Conservation (phyloP, 495 filamentous ascomycete species). For the Penicillium salamii region DNA sequence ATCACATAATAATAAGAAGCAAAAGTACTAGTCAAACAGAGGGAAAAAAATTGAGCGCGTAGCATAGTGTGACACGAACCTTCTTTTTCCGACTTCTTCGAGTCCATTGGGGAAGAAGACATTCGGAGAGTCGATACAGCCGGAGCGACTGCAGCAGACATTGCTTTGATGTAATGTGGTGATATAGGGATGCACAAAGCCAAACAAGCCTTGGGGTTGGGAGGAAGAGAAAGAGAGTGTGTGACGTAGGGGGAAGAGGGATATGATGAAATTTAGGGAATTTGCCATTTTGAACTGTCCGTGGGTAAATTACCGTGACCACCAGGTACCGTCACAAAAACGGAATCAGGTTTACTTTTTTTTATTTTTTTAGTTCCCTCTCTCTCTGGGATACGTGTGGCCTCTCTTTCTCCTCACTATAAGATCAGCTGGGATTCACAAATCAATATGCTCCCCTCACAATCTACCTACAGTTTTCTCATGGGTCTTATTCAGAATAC, state of each 20-base stretch:
- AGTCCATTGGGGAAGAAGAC: conserved; percentile 47
- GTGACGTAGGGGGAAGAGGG: conserved; percentile 28
- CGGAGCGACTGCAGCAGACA: conserved; percentile 50
- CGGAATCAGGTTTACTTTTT: too few relatives aligned
- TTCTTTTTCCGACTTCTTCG: conserved; percentile 47
- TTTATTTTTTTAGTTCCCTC: too few relatives aligned
- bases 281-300: conserved; percentile 10
- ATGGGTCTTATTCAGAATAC: too few relatives aligned
- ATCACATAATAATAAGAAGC: conserved; percentile 7
- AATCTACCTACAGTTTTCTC: too few relatives aligned
- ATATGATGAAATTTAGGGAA: conserved; percentile 15
- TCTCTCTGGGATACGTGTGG: too few relatives aligned
- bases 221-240: conserved; percentile 21
- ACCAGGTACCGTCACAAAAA: conserved; percentile 1
- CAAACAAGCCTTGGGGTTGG: conserved; percentile 16
- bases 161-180: conserved; percentile 14
- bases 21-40: conserved; percentile 11
- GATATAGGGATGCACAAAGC: conserved; percentile 2
- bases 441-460: too few relatives aligned
- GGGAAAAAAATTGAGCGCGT: not conserved
- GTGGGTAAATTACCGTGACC: conserved; percentile 1
- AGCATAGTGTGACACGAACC: conserved; percentile 17
- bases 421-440: too few relatives aligned
- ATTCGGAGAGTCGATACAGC: conserved; percentile 33
- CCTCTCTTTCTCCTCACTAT: too few relatives aligned